Conservation (phyloP, 306 rosid genomes). For the Vigna nakashimae region DNA sequence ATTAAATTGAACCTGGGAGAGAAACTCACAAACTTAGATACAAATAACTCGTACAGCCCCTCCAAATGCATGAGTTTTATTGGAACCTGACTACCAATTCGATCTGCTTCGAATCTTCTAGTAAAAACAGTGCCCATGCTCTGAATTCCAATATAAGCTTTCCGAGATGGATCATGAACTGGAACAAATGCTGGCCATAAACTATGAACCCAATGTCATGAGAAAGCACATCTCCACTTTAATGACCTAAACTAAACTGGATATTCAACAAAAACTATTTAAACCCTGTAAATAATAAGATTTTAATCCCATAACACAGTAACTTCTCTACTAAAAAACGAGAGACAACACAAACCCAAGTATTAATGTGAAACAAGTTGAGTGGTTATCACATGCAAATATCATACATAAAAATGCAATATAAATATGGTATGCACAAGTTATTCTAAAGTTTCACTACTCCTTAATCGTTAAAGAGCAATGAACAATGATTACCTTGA, state of each 20-base stretch:
- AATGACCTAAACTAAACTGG: conserved; percentile 22
- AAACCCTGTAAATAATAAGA: background rate
- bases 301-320: conserved; percentile 4
- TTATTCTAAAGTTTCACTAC: conserved; percentile 27
- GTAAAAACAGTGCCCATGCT: conserved; percentile 98
- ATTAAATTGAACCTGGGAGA: conserved; percentile 23
- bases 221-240: conserved; percentile 42
- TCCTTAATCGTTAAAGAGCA: conserved; percentile 39
- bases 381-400: conserved; percentile 17
- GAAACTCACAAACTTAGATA: conserved; percentile 91
- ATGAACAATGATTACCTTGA: conserved; percentile 63
- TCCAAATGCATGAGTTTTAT: conserved; percentile 93
- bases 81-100: conserved; percentile 89
- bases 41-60: conserved; percentile 89
- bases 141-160: conserved; percentile 96
- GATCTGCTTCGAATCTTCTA: conserved; percentile 95
- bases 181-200: conserved; percentile 99
- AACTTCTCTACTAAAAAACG: conserved; percentile 27
- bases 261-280: conserved; percentile 18
- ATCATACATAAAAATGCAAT: conserved; percentile 14
- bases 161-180: conserved; percentile 91
- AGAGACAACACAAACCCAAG: background rate
- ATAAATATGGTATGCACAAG: background rate
- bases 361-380: conserved; percentile 31
- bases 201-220: conserved; percentile 57